Evolutionary conservation across 1,284 basidiomycete genomes (phyloP).

Genomic region (Microbotryomycetes sp.): DNA sequence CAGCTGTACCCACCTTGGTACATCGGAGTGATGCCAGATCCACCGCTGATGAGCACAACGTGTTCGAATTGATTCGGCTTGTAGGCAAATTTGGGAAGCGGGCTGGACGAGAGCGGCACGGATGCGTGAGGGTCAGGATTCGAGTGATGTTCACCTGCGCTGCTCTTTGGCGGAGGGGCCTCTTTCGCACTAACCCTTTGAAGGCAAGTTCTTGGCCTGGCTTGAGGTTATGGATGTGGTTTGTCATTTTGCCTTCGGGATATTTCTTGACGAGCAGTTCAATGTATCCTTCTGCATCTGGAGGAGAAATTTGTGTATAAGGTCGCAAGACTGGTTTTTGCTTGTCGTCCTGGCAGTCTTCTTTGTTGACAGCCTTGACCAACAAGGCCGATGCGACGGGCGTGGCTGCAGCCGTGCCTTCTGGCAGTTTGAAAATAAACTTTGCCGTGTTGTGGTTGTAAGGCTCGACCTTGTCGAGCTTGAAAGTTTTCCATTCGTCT

Average conservation of each 20-base stretch:
- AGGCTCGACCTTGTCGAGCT: conserved; percentile 62
- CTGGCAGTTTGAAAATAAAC: conserved; percentile 81
- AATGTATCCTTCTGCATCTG: conserved; percentile 55
- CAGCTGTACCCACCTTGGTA: conserved; percentile 35
- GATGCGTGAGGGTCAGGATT: too few relatives aligned
- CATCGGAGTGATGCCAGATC: conserved; percentile 57
- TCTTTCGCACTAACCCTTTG: conserved; percentile 54
- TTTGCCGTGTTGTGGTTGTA: conserved; percentile 89
- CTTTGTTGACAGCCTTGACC: conserved; percentile 46
- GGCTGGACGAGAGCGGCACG: too few relatives aligned
- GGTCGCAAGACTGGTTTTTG: conserved; percentile 65
- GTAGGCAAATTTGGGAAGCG: conserved; percentile 58
- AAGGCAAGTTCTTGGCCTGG: conserved; percentile 70
- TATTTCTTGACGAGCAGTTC: conserved; percentile 76
- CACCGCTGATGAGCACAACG: conserved; percentile 83
- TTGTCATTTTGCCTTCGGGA: conserved; percentile 43
- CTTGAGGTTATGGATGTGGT: conserved; percentile 39
- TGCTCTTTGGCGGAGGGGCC: conserved; percentile 42
- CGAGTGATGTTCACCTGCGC: too few relatives aligned
- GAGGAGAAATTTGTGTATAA: background rate
- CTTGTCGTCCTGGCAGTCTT: conserved; percentile 55
- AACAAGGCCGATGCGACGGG: conserved; percentile 57
- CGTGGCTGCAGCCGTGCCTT: conserved; percentile 67
- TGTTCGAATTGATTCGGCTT: conserved; percentile 59
- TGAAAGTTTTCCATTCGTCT: conserved; percentile 53